Evolutionary conservation across 2,329 filamentous ascomycete genomes (phyloP).

Genomic region (Mycocentrospora acerina): DNA sequence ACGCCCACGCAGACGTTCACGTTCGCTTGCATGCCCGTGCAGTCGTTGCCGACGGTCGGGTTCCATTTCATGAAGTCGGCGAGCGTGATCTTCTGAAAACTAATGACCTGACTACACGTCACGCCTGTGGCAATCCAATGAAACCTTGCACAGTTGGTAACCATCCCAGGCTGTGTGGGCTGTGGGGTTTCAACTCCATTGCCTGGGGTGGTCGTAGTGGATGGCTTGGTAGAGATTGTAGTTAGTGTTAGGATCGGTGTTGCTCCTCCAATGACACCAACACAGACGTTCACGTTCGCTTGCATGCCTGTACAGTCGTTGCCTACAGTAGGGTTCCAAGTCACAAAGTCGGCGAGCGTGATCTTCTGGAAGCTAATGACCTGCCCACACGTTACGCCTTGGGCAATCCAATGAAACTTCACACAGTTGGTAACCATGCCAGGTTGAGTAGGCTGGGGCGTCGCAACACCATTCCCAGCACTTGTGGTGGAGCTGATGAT

Average conservation of each 20-base stretch:
- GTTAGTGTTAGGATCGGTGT: background rate
- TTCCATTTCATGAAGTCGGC: background rate
- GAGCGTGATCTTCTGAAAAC: constrained; percentile 5
- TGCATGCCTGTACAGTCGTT: constrained; percentile 6
- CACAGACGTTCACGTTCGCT: constrained; percentile 9
- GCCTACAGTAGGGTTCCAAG: constrained; percentile 9
- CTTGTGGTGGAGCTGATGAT: background rate
- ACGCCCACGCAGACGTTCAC: background rate
- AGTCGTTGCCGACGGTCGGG: background rate
- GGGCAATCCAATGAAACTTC: constrained; percentile 2
- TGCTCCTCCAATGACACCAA: constrained; percentile 4
- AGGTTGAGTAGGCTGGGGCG: constrained; percentile 5
- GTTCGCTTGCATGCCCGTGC: background rate
- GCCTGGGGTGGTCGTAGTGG: constrained; percentile 1
- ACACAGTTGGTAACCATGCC: constrained; percentile 9
- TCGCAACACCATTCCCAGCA: constrained; percentile 4
- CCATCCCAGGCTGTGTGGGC: background rate
- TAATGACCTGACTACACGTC: constrained; percentile 1
- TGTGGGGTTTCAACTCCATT: background rate
- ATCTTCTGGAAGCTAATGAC: constrained; percentile 6
- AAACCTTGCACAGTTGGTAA: background rate
- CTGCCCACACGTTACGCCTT: constrained; percentile 4
- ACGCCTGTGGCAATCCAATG: background rate
- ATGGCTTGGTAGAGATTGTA: constrained; percentile 1
- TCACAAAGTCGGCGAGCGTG: constrained; percentile 5